Evolutionary conservation across 2,329 filamentous ascomycete genomes (phyloP), one percentile per base, ranked within the genome.

Genomic region (Aspergillus fischeri): DNA sequence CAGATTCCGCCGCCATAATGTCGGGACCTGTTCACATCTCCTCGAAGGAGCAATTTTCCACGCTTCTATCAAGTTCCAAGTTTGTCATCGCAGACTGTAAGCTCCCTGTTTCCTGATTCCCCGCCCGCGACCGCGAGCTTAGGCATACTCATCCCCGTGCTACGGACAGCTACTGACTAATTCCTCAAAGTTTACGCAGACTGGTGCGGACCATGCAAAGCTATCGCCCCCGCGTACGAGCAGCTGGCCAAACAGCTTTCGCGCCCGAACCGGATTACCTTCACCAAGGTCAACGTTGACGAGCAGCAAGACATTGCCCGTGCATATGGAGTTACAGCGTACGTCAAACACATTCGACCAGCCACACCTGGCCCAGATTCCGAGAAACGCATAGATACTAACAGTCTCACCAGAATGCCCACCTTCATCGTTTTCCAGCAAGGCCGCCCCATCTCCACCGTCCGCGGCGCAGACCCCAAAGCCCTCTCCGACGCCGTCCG

Each of bases 381-480:
- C 14, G 21, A 45, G 20, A 47, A 24, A 47, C 7, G 21, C 44
- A 24, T 4, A 47, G 44, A 49, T 10, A 58, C 56, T 57, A 41
- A 58, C 42, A 35, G 14, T 25, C 9, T 35, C n/a, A 20, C 49
- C 38, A 83, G 82, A 62, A 92, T 93, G 70, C 94, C 94, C 8
- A 96, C 92, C n/a, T 96, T 97, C 74, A 83, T 97, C 69, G 83
- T 97, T 67, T 95, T 91, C 79, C 88, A 88, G 66, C 83, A 88
- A 69, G 88, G 86, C 65, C 80, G 85, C 61, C 78, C 86, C 56
- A 82, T 85, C 49, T 83, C 88, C 53, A 88, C 85, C 67, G 83
- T 94, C 59, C 81, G 84, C 70, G 92, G 92, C 48, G 90, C 90
- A 51, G 85, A 96, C 71, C 82, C 85, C 14, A 76, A 80, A 56